phyloP scores from a whole-genome alignment of 768 basidiomycete species.

The Russula abietina region DNA sequence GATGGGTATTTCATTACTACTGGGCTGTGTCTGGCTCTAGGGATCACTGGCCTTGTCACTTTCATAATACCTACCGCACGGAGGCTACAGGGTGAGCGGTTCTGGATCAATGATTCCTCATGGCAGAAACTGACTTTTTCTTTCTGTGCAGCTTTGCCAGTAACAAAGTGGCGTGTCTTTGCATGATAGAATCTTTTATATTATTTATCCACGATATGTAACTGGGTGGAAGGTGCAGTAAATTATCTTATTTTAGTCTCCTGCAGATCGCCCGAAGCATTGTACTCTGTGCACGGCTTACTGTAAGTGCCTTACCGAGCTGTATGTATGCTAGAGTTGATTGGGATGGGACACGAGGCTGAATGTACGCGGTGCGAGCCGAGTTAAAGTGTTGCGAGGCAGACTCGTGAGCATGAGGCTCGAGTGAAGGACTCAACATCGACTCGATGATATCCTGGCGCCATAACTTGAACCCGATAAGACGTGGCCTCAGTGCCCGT shows the following conservation, averaged over 20 bases:
- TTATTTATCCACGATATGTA: neutral
- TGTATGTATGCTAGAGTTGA: neutral
- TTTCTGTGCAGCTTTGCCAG: constrained; percentile 51
- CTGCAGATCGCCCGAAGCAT: neutral
- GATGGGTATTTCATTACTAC: constrained; percentile 93
- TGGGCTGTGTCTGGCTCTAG: constrained; percentile 69
- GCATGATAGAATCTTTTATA: constrained; percentile 27
- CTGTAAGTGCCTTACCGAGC: neutral
- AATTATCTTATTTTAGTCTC: neutral
- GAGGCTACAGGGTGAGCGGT: constrained; percentile 71
- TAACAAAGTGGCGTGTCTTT: constrained; percentile 66
- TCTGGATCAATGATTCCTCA: neutral
- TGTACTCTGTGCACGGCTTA: too few species aligned
- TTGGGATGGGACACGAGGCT: neutral
- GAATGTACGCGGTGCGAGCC: too few species aligned
- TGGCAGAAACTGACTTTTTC: neutral
- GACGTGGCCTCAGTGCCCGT: too few species aligned
- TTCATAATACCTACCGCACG: constrained; percentile 83
- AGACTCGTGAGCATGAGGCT: too few species aligned
- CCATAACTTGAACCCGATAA: too few species aligned
- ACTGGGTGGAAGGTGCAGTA: neutral
- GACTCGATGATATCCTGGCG: too few species aligned
- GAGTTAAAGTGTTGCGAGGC: too few species aligned
- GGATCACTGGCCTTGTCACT: constrained; percentile 61
- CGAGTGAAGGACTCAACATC: too few species aligned